Conservation (phyloP, 345 rosid genomes). For the Sonneratia alba region DNA sequence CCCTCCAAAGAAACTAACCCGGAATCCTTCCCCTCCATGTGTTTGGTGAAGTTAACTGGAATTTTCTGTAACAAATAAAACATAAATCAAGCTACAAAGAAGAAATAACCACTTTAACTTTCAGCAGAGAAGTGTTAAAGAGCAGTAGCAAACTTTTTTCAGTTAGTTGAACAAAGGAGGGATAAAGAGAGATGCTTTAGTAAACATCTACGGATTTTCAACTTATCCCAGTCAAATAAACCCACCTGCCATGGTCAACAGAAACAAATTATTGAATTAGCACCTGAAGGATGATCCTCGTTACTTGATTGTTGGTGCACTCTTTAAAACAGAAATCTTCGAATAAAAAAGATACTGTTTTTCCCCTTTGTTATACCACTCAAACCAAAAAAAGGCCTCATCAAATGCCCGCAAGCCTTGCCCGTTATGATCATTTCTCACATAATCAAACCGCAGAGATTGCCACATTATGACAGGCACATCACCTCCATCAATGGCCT, state of each 20-base stretch:
- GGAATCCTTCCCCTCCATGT: slow-evolving; percentile 29
- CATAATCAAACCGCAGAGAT: neutral
- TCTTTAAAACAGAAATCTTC: neutral
- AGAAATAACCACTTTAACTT: neutral
- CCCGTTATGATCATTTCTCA: neutral
- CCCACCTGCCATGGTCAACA: neutral
- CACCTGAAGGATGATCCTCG: neutral
- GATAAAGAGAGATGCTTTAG: neutral
- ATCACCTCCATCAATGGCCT: neutral
- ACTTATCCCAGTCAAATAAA: neutral
- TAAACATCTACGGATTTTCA: neutral
- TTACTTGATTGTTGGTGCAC: neutral
- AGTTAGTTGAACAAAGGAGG: neutral
- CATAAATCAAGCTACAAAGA: neutral
- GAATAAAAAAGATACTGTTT: neutral
- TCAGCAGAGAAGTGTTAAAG: neutral
- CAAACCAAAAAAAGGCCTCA: neutral
- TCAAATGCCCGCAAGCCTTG: neutral
- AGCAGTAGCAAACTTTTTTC: neutral
- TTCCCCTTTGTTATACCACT: neutral
- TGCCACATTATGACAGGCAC: neutral
- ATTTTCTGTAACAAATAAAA: slow-evolving; percentile 29
- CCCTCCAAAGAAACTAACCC: slow-evolving; percentile 36
- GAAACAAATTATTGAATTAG: neutral
- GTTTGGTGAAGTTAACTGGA: slow-evolving; percentile 27